Evolutionary conservation across 345 rosid species (phyloP).

Genomic region (Murraya koenigii): DNA sequence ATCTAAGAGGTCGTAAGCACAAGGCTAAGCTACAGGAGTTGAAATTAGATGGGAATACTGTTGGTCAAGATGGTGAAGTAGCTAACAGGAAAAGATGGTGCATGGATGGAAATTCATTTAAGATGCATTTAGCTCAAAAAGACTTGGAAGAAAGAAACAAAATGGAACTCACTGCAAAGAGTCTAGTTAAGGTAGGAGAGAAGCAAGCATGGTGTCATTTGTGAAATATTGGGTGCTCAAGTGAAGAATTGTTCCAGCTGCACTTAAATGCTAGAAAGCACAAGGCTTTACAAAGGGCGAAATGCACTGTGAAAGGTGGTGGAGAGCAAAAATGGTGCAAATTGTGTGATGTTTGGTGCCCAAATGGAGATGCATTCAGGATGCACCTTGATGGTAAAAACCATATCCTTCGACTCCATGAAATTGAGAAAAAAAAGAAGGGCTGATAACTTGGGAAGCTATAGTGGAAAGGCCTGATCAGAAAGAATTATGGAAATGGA

Average conservation of each 20-base stretch:
- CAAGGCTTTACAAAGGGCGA: conserved; percentile 3
- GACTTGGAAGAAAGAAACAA: no score
- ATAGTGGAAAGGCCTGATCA: not conserved
- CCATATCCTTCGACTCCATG: conserved; percentile 9
- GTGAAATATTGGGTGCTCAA: no score
- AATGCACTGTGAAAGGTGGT: not conserved
- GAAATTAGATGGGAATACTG: not conserved
- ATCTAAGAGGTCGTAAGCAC: conserved; percentile 26
- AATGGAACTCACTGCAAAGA: no score
- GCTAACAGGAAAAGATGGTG: conserved; percentile 16
- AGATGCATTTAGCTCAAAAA: not conserved
- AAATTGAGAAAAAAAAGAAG: not conserved
- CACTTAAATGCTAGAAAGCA: conserved; percentile 19
- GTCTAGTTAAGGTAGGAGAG: no score
- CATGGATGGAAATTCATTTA: conserved; percentile 9
- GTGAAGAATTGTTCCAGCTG: no score
- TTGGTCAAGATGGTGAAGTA: not conserved
- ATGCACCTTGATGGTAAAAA: conserved; percentile 16
- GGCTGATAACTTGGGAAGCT: not conserved
- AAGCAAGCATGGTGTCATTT: no score
- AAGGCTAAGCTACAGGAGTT: conserved; percentile 9
- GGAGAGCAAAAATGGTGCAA: conserved; percentile 6
- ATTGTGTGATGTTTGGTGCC: conserved; percentile 20
- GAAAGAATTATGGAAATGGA: not conserved
- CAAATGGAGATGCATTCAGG: conserved; percentile 7